These are phyloP conservation scores for Trametes sanguinea DNA, from an alignment of 768 basidiomycete species.

Conservation along the genomic window DNA sequence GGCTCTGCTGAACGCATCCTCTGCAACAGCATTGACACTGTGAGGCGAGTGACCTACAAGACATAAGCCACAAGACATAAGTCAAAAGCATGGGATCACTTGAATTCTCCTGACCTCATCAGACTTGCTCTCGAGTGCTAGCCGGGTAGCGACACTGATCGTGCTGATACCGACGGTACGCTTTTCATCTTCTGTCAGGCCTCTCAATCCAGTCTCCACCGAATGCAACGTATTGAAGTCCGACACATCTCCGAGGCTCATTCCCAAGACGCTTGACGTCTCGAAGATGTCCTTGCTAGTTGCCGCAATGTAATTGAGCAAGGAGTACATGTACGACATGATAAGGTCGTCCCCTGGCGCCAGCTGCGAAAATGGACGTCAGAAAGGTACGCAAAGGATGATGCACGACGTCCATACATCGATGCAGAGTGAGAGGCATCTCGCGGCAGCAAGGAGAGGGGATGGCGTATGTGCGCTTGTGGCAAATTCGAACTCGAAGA, in stretches of 20 bases:
- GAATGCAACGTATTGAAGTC: conserved; percentile 57
- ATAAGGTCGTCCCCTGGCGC: conserved; percentile 86
- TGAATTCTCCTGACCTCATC: conserved; percentile 61
- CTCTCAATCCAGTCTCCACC: conserved; percentile 62
- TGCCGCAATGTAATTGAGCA: conserved; percentile 88
- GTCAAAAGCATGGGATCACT: background rate
- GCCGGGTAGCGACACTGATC: conserved; percentile 84
- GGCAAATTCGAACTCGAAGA: conserved; percentile 85
- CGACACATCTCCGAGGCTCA: conserved; percentile 29
- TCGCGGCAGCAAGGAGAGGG: conserved; percentile 82
- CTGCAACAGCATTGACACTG: conserved; percentile 91
- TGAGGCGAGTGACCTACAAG: conserved; percentile 74
- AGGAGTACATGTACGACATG: conserved; percentile 95
- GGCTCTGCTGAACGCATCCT: conserved; percentile 83
- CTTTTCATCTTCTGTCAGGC: conserved; percentile 82
- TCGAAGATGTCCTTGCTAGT: conserved; percentile 78
- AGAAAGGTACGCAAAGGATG: background rate
- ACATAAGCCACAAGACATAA: background rate
- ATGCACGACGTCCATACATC: conserved; percentile 47
- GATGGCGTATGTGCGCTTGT: conserved; percentile 74
- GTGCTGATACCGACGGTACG: conserved; percentile 85
- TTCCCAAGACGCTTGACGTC: conserved; percentile 44
- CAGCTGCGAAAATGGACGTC: conserved; percentile 46
- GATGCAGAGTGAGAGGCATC: conserved; percentile 88
- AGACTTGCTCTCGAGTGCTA: conserved; percentile 83